Conservation (phyloP, 2,329 filamentous ascomycete genomes). For the Chrysoporthe austroafricana region DNA sequence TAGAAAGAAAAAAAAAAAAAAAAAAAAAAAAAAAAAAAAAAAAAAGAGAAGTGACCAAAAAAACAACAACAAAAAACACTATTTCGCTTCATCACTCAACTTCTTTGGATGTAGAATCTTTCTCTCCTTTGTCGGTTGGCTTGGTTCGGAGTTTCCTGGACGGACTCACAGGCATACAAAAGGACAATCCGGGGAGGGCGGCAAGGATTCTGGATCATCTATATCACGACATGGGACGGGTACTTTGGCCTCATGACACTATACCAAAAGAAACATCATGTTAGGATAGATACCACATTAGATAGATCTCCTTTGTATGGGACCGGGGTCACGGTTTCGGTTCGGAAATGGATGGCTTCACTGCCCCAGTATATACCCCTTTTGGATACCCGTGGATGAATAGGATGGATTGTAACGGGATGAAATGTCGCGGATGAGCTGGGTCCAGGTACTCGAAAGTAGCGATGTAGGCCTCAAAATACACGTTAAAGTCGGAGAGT, state of each 20-base stretch:
- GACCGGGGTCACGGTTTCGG: background rate
- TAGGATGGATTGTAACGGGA: background rate
- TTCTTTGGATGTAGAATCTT: background rate
- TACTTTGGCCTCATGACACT: background rate
- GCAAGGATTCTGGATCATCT: background rate
- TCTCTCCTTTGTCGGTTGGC: background rate
- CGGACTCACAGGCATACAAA: background rate
- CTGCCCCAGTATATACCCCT: slow-evolving; percentile 1
- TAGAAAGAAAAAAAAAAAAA: background rate
- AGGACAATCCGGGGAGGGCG: background rate
- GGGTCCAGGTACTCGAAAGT: background rate
- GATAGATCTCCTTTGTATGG: slow-evolving; percentile 5
- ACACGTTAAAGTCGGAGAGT: no score
- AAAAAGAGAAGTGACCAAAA: background rate
- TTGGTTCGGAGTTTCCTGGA: background rate
- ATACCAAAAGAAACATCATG: background rate
- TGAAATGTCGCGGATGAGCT: background rate
- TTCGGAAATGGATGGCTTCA: slow-evolving; percentile 1
- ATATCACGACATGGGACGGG: background rate
- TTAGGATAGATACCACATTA: slow-evolving; percentile 3
- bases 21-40: background rate
- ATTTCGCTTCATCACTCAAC: background rate
- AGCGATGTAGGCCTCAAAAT: background rate
- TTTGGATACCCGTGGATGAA: background rate
- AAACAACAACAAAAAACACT: background rate